Evolutionary conservation across 305 asterid species (phyloP), one percentile per base, ranked within the genome.

Genomic region (Petunia hybrid): DNA sequence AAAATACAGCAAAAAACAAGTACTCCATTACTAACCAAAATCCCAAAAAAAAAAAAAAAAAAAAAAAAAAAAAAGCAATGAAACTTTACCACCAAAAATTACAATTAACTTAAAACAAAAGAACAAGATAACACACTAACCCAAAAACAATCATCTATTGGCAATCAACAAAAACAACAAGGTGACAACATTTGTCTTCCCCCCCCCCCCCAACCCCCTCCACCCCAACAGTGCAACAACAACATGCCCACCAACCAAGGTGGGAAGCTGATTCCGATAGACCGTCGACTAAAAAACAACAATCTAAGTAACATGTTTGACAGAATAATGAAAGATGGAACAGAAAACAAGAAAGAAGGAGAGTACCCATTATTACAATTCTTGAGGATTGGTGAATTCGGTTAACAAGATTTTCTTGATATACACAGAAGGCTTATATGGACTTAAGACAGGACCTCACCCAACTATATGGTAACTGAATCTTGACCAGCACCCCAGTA

Each of bases 331-430:
- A 22, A 22, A 22, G 31, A 62, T 13, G 60, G 81, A 62, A 68
- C 16, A 56, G 13, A 40, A 64, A 60, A 12, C 5, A 56, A 41
- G 38, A 77, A 66, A 46, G 81, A 86, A 70, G 76, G 82, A 40
- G 77, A 83, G 42, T 85, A 85, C 91, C 89, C 88, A 88, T 88
- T 69, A 88, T 88, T 69, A 74, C 41, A 78, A 81, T 64, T 84
- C 82, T 51, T 70, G 80, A 81, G 63, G 83, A 83, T 76, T 78
- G 73, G 8, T 71, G 83, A 83, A 77, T 56, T 31, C 80, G 80
- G 81, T 60, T 36, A 63, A 81, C 61, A 53, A 63, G 69, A 35
- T 74, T 80, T 77, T 80, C 81, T 80, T 73, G 80, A 80, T 53
- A 83, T 10, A 80, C 61, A 12, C 53, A 62, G 77, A 71, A 46